phyloP scores from a whole-genome alignment of 805 yeast species.

The Metschnikowia reukaufii region DNA sequence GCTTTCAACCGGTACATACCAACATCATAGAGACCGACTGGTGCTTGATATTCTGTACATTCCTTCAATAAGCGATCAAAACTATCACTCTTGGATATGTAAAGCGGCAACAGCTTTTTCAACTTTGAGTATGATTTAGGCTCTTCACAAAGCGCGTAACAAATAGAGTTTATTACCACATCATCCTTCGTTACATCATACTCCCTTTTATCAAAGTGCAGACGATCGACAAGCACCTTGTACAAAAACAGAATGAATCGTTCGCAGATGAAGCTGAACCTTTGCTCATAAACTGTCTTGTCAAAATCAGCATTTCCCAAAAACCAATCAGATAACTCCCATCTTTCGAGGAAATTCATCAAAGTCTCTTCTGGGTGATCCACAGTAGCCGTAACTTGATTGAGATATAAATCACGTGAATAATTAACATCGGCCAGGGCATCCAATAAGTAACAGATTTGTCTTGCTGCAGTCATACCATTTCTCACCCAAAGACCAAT shows the following conservation, averaged over 20 bases:
- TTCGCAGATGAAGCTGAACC: constrained; percentile 43
- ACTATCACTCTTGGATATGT: constrained; percentile 31
- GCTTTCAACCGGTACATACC: constrained; percentile 71
- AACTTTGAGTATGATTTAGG: constrained; percentile 33
- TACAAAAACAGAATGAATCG: constrained; percentile 46
- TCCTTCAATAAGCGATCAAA: constrained; percentile 57
- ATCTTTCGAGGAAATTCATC: constrained; percentile 48
- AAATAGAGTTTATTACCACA: constrained; percentile 41
- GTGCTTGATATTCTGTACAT: constrained; percentile 63
- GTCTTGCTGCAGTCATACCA: constrained; percentile 55
- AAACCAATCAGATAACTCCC: constrained; percentile 55
- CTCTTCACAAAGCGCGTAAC: constrained; percentile 49
- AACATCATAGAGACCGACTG: constrained; percentile 54
- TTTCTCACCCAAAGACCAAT: constrained; percentile 75
- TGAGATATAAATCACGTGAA: constrained; percentile 46
- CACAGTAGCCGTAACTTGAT: constrained; percentile 42
- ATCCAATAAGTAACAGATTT: constrained; percentile 50
- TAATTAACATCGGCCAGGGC: constrained; percentile 41
- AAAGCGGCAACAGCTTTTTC: constrained; percentile 23
- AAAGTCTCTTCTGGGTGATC: constrained; percentile 40
- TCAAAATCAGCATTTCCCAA: constrained; percentile 31
- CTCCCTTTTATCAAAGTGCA: constrained; percentile 22
- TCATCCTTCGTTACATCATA: background rate
- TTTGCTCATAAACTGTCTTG: constrained; percentile 49
- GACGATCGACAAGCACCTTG: constrained; percentile 42